Evolutionary conservation across 495 filamentous ascomycete species (phyloP).

Genomic region (Aspergillus haitiensis): DNA sequence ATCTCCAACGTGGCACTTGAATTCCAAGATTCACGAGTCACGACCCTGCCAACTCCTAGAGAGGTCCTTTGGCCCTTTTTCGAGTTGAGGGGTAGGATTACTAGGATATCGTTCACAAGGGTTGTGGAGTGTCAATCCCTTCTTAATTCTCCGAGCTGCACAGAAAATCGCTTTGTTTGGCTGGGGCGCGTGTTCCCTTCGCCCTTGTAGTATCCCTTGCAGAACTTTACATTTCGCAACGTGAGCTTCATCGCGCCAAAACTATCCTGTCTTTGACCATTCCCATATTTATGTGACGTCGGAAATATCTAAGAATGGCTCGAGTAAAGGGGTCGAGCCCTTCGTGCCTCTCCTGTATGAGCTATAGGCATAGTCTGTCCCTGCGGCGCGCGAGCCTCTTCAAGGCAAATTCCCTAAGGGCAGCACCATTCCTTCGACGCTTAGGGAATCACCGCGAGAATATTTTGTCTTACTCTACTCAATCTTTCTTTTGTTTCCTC

Average conservation of each 20-base stretch:
- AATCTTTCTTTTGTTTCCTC: constrained; percentile 1
- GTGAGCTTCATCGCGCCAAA: constrained; percentile 31
- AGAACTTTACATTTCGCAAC: constrained; percentile 34
- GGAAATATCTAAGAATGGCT: constrained; percentile 52
- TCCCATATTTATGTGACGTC: constrained; percentile 46
- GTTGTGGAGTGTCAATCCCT: constrained; percentile 12
- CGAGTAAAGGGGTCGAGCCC: constrained; percentile 35
- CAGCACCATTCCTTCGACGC: constrained; percentile 19
- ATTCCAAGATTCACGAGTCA: not conserved
- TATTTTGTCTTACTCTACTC: constrained; percentile 14
- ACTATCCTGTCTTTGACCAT: constrained; percentile 27
- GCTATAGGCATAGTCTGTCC: constrained; percentile 19
- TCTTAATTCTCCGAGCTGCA: constrained; percentile 25
- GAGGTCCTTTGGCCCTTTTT: constrained; percentile 16
- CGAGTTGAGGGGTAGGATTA: constrained; percentile 8
- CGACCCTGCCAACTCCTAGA: constrained; percentile 21
- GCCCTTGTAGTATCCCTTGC: constrained; percentile 42
- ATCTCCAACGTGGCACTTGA: constrained; percentile 38
- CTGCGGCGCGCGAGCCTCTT: constrained; percentile 33
- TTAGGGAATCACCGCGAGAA: constrained; percentile 13
- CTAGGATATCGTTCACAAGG: not conserved
- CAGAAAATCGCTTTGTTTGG: constrained; percentile 24
- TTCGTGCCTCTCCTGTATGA: constrained; percentile 37
- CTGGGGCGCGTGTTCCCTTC: constrained; percentile 33
- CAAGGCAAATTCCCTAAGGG: constrained; percentile 30